Evolutionary conservation across 2,329 filamentous ascomycete species (phyloP).

Genomic region (Thelonectria blattea): DNA sequence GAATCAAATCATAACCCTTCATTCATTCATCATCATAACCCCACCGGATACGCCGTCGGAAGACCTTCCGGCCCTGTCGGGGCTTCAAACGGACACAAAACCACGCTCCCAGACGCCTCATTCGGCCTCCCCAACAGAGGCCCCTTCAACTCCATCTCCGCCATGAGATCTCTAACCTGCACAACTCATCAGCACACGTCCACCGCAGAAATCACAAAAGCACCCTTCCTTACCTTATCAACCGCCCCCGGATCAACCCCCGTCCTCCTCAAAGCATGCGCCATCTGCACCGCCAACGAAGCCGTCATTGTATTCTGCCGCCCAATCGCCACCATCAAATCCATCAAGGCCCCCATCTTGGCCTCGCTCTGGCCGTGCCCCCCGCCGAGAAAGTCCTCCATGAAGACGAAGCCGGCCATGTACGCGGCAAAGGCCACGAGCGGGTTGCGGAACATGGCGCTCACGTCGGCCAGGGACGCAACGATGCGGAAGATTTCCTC

Average conservation of each 20-base stretch:
- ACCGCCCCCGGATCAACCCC: slow-evolving; percentile 34
- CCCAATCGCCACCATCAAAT: slow-evolving; percentile 70
- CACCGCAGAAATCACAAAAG: not conserved
- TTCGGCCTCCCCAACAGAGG: slow-evolving; percentile 29
- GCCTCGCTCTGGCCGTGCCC: slow-evolving; percentile 56
- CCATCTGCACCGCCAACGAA: slow-evolving; percentile 72
- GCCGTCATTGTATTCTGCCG: slow-evolving; percentile 70
- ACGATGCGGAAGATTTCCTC: slow-evolving; percentile 83
- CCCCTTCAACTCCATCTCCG: slow-evolving; percentile 18
- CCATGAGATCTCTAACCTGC: slow-evolving; percentile 28
- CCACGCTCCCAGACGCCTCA: slow-evolving; percentile 22
- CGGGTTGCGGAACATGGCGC: slow-evolving; percentile 64
- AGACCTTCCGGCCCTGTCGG: slow-evolving; percentile 17
- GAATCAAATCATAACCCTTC: too few species aligned
- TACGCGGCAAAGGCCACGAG: slow-evolving; percentile 76
- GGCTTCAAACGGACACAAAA: slow-evolving; percentile 34
- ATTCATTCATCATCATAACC: not conserved
- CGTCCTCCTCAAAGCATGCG: slow-evolving; percentile 64
- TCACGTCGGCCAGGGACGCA: slow-evolving; percentile 51
- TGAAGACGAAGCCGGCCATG: slow-evolving; percentile 72
- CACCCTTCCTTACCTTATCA: slow-evolving; percentile 27
- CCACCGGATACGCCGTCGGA: slow-evolving; percentile 21
- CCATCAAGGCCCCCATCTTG: slow-evolving; percentile 70
- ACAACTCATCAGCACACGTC: not conserved
- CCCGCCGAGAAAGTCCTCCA: slow-evolving; percentile 70